Evolutionary conservation across 805 yeast genomes (phyloP).

Genomic region (Saccharomycopsis fodiens): DNA sequence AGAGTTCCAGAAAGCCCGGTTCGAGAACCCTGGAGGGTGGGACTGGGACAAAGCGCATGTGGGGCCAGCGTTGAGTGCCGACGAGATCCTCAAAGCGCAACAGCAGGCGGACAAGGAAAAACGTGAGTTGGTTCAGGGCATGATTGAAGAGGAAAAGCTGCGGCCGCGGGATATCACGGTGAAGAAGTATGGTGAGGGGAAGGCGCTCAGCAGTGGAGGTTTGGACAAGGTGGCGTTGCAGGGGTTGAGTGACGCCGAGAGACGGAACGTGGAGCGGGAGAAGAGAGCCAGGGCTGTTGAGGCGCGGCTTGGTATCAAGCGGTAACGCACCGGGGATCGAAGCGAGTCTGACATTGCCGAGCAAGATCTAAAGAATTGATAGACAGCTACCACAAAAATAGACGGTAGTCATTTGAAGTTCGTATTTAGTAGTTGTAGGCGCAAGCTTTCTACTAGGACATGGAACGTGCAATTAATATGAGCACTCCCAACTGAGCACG

Average conservation of each 20-base stretch:
- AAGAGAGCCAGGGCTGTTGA: slow-evolving; percentile 96
- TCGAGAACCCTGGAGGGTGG: slow-evolving; percentile 61
- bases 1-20: slow-evolving; percentile 62
- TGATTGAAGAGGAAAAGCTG: slow-evolving; percentile 33
- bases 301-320: slow-evolving; percentile 49
- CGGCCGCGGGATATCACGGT: slow-evolving; percentile 9
- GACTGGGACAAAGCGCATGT: slow-evolving; percentile 68
- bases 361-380: too few species aligned
- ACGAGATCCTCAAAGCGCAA: slow-evolving; percentile 42
- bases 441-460: too few species aligned
- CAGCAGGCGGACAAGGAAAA: slow-evolving; percentile 33
- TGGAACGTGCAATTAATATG: too few species aligned
- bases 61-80: slow-evolving; percentile 49
- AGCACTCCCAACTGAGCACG: too few species aligned
- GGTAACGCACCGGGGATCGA: too few species aligned
- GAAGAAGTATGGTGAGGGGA: slow-evolving; percentile 33
- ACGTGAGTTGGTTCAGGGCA: slow-evolving; percentile 35
- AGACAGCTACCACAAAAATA: too few species aligned
- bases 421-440: too few species aligned
- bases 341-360: too few species aligned
- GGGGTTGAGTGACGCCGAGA: slow-evolving; percentile 67
- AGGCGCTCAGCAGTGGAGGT: slow-evolving; percentile 25
- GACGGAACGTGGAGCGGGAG: slow-evolving; percentile 77
- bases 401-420: too few species aligned
- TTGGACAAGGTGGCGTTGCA: slow-evolving; percentile 37